Base-by-base conservation (phyloP, 2,329 filamentous ascomycete species). In the Plenodomus tracheiphilus region DNA sequence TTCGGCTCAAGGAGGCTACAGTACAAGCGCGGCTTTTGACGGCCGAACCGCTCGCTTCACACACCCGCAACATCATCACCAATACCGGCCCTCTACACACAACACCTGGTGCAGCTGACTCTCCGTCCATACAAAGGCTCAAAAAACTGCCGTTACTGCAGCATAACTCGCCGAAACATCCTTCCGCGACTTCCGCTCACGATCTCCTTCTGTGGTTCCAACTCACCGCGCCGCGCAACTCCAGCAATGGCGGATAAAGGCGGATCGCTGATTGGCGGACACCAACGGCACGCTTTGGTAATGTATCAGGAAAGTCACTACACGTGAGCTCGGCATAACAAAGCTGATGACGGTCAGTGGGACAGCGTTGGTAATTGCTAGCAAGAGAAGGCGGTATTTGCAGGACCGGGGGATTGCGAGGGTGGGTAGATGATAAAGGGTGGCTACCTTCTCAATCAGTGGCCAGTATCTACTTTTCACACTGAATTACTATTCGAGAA, bases 241-340 rank as follows among this genome's bases (percentile, higher is more conserved):
- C 20, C 21, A 38, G 20, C 2, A 38, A n/a, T n/a, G 25, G 43
- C 61, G 59, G 59, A 61, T 63, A 60, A 46, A 37, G 35, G 49
- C 61, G 61, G 61, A 51, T 19, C 45, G 34, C 43, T 36, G 41
- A 56, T 51, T 51, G 39, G 48, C 54, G 56, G 61, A 56, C 49
- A 60, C 32, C 50, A 47, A 47, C 59, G 61, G 58, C 49, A 53
- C 13, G 28, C 13, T 32, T 15, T 32, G 28, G 28, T 4, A 32
- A 11, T 32, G 28, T 15, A 32, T 60, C 47, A 47, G 54, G 59
- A 47, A 54, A 46, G 51, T 47, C 41, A 49, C 47, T 37, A 46
- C 58, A 60, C 54, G 60, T 63, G 60, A 56, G 56, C 62, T 65
- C 60, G 62, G 62, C 60, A 62, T 61, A 65, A 61, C 56, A 30